Evolutionary conservation across 2,329 filamentous ascomycete genomes (phyloP), one percentile per base, ranked within the genome.

Genomic region (Fonsecaea erecta): DNA sequence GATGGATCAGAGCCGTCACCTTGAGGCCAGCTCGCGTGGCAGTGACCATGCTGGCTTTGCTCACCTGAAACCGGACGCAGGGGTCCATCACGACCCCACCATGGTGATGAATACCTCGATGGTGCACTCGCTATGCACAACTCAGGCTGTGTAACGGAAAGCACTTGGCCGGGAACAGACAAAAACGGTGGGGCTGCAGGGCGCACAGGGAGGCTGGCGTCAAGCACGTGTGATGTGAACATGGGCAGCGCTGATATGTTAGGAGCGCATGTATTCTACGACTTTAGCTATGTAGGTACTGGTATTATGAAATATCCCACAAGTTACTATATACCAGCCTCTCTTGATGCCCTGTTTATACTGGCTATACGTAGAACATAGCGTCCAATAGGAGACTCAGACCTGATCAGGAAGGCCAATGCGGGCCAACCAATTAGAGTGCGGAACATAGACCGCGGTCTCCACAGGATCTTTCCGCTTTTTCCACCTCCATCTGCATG

Each of bases 61-160:
- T 28, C n/a, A 52, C n/a, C 21, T 51, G 0, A 24, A 52, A 21
- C 43, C 24, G 26, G 43, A 48, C 11, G 8, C 18, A 5, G 9
- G 8, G 9, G 53, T n/a, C 37, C 30, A 28, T 28, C 28, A n/a
- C 37, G 30, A 37, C 18, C 16, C 26, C 48, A 14, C 14, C 54
- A 63, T 32, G 62, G 54, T 34, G 52, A 28, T 12, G 56, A 58
- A 18, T 62, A 62, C 57, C 64, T 65, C 46, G 21, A 46, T 18
- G 28, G 46, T 18, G 24, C 32, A 2, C 32, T 21, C 43, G 43
- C 21, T 48, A 11, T 54, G 53, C 35, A 14, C 16, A 14, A 43
- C 60, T 40, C 55, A 58, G 18, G 43, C 43, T 1, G 18, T 48
- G 18, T 24, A 24, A 48, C 43, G 4, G 1, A 12, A 14, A 3